Evolutionary conservation across 176 grass and related monocot genomes (phyloP).

Genomic region (Oryza punctata): DNA sequence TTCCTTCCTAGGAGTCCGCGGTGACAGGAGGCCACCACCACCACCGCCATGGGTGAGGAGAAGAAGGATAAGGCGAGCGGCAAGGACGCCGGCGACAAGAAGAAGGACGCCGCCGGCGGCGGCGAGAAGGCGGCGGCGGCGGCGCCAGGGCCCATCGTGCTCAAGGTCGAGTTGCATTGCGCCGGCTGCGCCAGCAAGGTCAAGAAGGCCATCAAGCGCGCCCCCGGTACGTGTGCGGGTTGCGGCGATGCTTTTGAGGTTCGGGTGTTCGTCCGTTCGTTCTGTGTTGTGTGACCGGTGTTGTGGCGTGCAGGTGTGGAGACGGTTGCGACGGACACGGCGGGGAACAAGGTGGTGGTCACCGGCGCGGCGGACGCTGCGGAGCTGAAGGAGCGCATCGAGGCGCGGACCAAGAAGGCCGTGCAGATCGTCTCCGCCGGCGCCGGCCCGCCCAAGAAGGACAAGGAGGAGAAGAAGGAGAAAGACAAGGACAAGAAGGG

Average conservation of each 20-base stretch:
- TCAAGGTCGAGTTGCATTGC: slow-evolving; percentile 84
- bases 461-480: slow-evolving; percentile 26
- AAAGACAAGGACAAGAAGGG: slow-evolving; percentile 23
- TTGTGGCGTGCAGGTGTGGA: slow-evolving; percentile 46
- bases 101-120: slow-evolving; percentile 7
- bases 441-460: slow-evolving; percentile 50
- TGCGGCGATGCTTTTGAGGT: not conserved
- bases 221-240: slow-evolving; percentile 28
- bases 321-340: slow-evolving; percentile 42
- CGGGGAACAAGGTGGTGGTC: slow-evolving; percentile 54
- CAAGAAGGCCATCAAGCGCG: slow-evolving; percentile 50
- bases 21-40: not conserved
- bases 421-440: slow-evolving; percentile 73
- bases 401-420: slow-evolving; percentile 53
- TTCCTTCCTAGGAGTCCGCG: not conserved
- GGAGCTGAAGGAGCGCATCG: slow-evolving; percentile 64
- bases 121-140: not conserved
- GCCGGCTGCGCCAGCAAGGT: slow-evolving; percentile 75
- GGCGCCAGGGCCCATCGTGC: slow-evolving; percentile 36
- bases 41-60: slow-evolving; percentile 42
- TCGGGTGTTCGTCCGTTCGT: not conserved
- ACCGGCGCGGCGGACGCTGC: slow-evolving; percentile 57
- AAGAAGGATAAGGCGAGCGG: slow-evolving; percentile 21
- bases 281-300: not conserved
- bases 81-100: slow-evolving; percentile 14